A percentile compares a stretch with the other conserved stretches of the same genome.
These are phyloP conservation scores for Aristolochia contorta DNA, from an alignment of 164 flowering plant species.

Conservation along the genomic window DNA sequence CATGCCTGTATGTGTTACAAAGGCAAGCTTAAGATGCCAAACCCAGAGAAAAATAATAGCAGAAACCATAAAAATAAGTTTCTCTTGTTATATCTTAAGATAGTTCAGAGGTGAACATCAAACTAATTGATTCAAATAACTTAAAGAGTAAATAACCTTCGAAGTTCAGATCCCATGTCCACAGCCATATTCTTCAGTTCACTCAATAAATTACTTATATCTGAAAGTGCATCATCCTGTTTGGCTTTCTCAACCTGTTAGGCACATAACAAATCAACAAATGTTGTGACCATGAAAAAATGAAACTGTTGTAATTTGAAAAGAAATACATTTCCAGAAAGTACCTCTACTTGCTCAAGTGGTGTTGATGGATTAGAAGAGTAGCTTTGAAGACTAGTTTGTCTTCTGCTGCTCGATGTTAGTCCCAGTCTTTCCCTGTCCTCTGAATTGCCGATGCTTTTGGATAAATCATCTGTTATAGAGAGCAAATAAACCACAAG, in stretches of 20 bases:
- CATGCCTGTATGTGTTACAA: slow-evolving; percentile 50
- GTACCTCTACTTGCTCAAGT: slow-evolving; percentile 76
- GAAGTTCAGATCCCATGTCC: slow-evolving; percentile 16
- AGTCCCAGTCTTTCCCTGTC: slow-evolving; percentile 71
- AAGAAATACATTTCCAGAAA: not conserved
- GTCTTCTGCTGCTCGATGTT: slow-evolving; percentile 22
- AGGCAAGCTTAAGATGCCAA: no score
- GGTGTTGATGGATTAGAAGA: slow-evolving; percentile 47
- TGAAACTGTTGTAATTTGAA: not conserved
- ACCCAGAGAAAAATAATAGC: no score
- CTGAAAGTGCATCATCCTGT: slow-evolving; percentile 17
- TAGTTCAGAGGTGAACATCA: not conserved
- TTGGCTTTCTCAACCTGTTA: slow-evolving; percentile 16
- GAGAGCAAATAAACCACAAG: slow-evolving; percentile 1
- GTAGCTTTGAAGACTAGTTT: slow-evolving; percentile 25
- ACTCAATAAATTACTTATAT: slow-evolving; percentile 11
- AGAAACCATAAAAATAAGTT: not conserved
- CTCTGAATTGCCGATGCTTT: slow-evolving; percentile 29
- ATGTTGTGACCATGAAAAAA: not conserved
- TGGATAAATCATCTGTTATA: slow-evolving; percentile 42
- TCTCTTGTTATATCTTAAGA: no score
- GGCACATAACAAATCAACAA: not conserved
- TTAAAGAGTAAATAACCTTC: slow-evolving; percentile 31
- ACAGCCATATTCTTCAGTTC: slow-evolving; percentile 18
- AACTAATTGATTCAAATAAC: not conserved